Evolutionary conservation across 2,329 filamentous ascomycete genomes (phyloP).

Genomic region (Colletotrichum musicola): DNA sequence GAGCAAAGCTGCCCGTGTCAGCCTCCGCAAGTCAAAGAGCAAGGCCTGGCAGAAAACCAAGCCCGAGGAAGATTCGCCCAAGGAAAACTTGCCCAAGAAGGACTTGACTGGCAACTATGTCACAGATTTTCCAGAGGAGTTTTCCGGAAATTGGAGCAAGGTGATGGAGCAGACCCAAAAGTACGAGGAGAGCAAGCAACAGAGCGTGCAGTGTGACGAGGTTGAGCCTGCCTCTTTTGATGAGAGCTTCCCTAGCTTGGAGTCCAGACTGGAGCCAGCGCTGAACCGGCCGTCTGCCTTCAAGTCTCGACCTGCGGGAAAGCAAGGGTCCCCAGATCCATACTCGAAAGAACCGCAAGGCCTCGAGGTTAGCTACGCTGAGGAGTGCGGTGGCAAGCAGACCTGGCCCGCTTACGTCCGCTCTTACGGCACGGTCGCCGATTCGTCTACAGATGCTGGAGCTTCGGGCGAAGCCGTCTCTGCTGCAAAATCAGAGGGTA

Average conservation of each 20-base stretch:
- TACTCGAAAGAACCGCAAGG: constrained; percentile 62
- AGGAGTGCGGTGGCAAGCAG: constrained; percentile 55
- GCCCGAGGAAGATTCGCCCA: constrained; percentile 42
- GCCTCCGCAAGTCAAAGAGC: constrained; percentile 35
- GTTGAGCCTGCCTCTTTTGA: constrained; percentile 54
- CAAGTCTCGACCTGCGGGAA: constrained; percentile 19
- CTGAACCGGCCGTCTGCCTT: constrained; percentile 43
- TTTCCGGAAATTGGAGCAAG: constrained; percentile 56
- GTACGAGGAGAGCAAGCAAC: constrained; percentile 22
- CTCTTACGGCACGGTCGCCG: constrained; percentile 44
- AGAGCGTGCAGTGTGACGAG: constrained; percentile 43
- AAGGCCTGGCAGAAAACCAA: constrained; percentile 34
- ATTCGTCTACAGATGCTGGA: constrained; percentile 19
- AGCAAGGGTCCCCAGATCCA: constrained; percentile 47
- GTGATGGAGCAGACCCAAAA: constrained; percentile 34
- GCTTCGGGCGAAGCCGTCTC: constrained; percentile 2
- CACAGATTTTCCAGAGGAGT: constrained; percentile 67
- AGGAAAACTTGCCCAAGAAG: not conserved
- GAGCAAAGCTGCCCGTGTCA: constrained; percentile 30
- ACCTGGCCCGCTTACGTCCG: constrained; percentile 53
- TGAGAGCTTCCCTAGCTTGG: constrained; percentile 55
- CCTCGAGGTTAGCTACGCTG: constrained; percentile 60
- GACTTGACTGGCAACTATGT: constrained; percentile 61
- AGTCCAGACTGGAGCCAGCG: constrained; percentile 49
- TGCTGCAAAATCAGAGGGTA: not conserved